phyloP scores from a whole-genome alignment of 257 asterid species.

The Lavandula angustifolia region DNA sequence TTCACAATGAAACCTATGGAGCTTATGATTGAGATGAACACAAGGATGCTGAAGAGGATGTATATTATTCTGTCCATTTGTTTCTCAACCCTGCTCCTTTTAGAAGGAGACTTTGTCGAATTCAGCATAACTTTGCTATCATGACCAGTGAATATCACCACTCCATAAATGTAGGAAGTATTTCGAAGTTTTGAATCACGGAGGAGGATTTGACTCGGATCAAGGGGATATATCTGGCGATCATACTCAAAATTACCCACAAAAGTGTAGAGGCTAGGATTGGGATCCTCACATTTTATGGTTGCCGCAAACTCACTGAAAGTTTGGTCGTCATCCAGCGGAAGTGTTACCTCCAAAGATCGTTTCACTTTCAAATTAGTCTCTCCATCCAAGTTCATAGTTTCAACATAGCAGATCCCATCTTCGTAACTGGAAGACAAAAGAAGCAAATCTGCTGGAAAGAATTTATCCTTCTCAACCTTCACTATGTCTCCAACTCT shows the following conservation, averaged over 20 bases:
- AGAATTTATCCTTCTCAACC: conserved; percentile 87
- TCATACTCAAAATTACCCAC: conserved; percentile 91
- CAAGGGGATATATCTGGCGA: conserved; percentile 80
- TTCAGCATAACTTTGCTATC: conserved; percentile 98
- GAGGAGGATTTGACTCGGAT: conserved; percentile 91
- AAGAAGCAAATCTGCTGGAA: conserved; percentile 95
- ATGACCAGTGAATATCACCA: conserved; percentile 84
- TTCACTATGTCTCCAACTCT: conserved; percentile 91
- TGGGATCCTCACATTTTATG: conserved; percentile 92
- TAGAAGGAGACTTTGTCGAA: conserved; percentile 90
- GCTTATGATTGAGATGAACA: conserved; percentile 85
- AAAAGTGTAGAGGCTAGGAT: conserved; percentile 82
- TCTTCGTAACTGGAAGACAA: conserved; percentile 92
- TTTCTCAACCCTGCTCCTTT: conserved; percentile 82
- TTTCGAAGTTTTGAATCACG: conserved; percentile 96
- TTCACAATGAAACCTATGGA: conserved; percentile 78
- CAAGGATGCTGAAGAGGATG: conserved; percentile 79
- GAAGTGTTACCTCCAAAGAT: conserved; percentile 73
- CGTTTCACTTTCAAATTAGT: conserved; percentile 95
- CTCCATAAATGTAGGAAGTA: conserved; percentile 83
- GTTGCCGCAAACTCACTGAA: conserved; percentile 76
- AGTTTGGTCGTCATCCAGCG: conserved; percentile 62
- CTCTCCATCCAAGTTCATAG: conserved; percentile 99
- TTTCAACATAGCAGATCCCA: conserved; percentile 96
- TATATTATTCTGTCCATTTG: conserved; percentile 97